Base-by-base conservation (phyloP, 371 early-diverging fungal species). In the Mortierella sp. region DNA sequence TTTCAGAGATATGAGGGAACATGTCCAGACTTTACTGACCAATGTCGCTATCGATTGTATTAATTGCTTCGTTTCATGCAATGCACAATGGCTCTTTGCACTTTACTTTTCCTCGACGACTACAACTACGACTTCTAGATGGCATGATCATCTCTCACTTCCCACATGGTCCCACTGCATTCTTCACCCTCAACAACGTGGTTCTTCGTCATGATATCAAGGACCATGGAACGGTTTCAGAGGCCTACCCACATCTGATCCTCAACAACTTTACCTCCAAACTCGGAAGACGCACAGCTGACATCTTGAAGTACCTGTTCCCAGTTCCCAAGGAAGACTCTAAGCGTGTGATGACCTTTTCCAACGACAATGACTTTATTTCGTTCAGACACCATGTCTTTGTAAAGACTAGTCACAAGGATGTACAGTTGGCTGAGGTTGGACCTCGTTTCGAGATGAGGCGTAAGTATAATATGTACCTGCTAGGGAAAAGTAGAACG, bases 121-220 rank as follows among this genome's bases (percentile, higher is more conserved):
- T n/a, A 26, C 15, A 21, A 18, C n/a, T 47, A 47, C 5, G 37
- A 30, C 43, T 1, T 15, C 44, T 75, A 88, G 97, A 98, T 84
- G 96, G 98, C 64, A 90, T 99, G 90, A 92, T 98, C 48, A 84
- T 99, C 21, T 94, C 92, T 72, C 99, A 99, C 81, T 96, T 98
- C 74, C 99, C 99, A 29, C 96, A 98, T 83, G 99, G 99, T 16
- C 99, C 99, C 7, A 99, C 99, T 0, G 95, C 97, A 37, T 96
- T 95, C 83, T 99, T 99, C 77, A 94, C 97, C 28, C 85, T 99
- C 67, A 96, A 96, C 86, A 99, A 99, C 75, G 96, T 98, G 29
- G 98, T 98, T 1, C 86, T 99, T 71, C 90, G 99, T 30, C 99
- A 99, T 82, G 99, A 99, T 82, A 95, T 98, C 71, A 92, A 95